Evolutionary conservation across 306 rosid species (phyloP).

Genomic region (Prunus mongolica): DNA sequence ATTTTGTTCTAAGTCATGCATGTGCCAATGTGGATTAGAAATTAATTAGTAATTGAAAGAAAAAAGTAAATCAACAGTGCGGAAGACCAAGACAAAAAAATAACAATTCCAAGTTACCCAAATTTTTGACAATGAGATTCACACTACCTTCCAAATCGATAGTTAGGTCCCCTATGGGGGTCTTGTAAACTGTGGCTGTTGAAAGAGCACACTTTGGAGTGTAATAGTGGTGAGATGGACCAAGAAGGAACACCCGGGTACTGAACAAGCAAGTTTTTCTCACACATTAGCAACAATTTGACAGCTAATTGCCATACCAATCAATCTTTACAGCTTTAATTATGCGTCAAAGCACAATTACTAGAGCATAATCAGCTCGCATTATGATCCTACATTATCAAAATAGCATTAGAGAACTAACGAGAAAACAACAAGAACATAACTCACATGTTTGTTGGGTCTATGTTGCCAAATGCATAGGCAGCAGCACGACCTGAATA

Average conservation of each 20-base stretch:
- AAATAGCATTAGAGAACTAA: neutral
- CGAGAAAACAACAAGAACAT: slow-evolving; percentile 7
- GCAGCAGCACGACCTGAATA: slow-evolving; percentile 98
- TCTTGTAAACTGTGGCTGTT: slow-evolving; percentile 78
- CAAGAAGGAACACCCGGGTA: slow-evolving; percentile 85
- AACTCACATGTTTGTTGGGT: slow-evolving; percentile 81
- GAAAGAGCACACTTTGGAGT: slow-evolving; percentile 94
- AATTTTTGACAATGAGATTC: neutral
- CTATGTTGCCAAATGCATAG: slow-evolving; percentile 91
- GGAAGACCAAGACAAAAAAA: neutral
- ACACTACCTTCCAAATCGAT: slow-evolving; percentile 90
- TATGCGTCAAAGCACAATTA: neutral
- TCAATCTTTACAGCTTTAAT: neutral
- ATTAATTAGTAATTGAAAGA: neutral
- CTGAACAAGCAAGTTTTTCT: slow-evolving; percentile 41
- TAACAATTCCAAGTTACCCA: neutral
- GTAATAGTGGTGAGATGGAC: slow-evolving; percentile 95
- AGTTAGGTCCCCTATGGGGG: slow-evolving; percentile 91
- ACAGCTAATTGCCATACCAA: neutral
- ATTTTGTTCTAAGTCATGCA: neutral
- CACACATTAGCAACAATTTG: slow-evolving; percentile 14
- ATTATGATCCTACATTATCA: neutral
- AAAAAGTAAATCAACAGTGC: neutral
- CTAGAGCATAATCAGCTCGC: neutral
- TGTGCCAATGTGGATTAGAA: neutral